These are phyloP conservation scores for Leishmania turanica DNA, from an alignment of 208 protist genomes.

Conservation along the genomic window DNA sequence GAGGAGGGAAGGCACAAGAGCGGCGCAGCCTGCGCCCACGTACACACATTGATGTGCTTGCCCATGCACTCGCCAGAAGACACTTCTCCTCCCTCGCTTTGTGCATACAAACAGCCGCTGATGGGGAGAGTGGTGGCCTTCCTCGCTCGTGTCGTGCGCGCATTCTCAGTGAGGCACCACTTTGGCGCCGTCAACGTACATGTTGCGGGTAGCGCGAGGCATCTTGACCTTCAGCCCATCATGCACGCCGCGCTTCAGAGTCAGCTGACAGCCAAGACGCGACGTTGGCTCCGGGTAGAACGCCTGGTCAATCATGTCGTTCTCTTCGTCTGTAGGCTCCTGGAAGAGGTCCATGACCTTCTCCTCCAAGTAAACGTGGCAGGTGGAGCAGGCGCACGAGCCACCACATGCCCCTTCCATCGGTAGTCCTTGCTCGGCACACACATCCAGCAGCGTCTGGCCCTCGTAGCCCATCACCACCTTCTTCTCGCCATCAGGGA, in stretches of 20 bases:
- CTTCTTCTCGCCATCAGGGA: slow-evolving; percentile 61
- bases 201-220: slow-evolving; percentile 90
- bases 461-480: slow-evolving; percentile 86
- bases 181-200: slow-evolving; percentile 92
- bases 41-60: neutral
- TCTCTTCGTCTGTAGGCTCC: slow-evolving; percentile 94
- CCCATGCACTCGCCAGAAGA: neutral
- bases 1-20: neutral
- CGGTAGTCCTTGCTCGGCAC: slow-evolving; percentile 93
- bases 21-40: neutral
- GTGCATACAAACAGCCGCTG: neutral
- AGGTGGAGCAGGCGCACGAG: slow-evolving; percentile 98
- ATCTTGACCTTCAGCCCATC: slow-evolving; percentile 79
- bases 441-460: slow-evolving; percentile 94
- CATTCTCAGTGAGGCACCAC: slow-evolving; percentile 67
- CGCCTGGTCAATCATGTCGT: slow-evolving; percentile 93
- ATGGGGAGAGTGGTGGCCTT: neutral
- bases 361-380: slow-evolving; percentile 95
- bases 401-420: slow-evolving; percentile 97
- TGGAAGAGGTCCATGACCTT: slow-evolving; percentile 86
- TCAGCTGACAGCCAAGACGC: slow-evolving; percentile 89
- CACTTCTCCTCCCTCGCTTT: neutral
- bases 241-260: slow-evolving; percentile 68
- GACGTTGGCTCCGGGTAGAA: slow-evolving; percentile 88
- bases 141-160: neutral